phyloP scores from a whole-genome alignment of 805 yeast genomes.

The Candida tallmaniae region DNA sequence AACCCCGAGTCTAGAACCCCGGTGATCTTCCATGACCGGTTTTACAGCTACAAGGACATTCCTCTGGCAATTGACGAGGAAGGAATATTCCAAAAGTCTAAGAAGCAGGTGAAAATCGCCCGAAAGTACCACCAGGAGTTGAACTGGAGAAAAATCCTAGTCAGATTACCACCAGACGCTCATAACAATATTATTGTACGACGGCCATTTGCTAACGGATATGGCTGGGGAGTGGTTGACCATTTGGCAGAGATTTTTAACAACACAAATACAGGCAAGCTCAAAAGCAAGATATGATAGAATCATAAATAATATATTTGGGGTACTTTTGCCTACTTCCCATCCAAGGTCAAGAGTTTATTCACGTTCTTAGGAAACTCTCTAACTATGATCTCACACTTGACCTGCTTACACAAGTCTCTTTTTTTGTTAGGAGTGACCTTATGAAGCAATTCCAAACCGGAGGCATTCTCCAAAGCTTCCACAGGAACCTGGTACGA shows the following conservation, averaged over 20 bases:
- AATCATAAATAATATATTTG: no score
- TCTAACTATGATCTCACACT: constrained; percentile 75
- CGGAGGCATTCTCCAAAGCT: constrained; percentile 83
- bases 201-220: constrained; percentile 40
- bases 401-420: constrained; percentile 73
- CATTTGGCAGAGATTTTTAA: constrained; percentile 26
- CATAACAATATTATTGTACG: constrained; percentile 43
- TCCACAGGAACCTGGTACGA: constrained; percentile 84
- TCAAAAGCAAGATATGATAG: constrained; percentile 11
- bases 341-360: constrained; percentile 14
- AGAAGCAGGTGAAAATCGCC: constrained; percentile 39
- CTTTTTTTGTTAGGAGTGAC: constrained; percentile 54
- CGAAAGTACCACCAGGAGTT: constrained; percentile 35
- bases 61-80: constrained; percentile 16
- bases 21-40: constrained; percentile 41
- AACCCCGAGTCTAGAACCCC: constrained; percentile 31
- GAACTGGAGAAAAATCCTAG: constrained; percentile 43
- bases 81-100: constrained; percentile 20
- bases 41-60: constrained; percentile 27
- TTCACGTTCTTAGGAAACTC: constrained; percentile 57
- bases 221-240: constrained; percentile 45
- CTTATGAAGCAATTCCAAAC: constrained; percentile 72
- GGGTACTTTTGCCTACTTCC: neutral
- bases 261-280: constrained; percentile 1
- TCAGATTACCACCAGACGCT: constrained; percentile 42